Base-by-base conservation (phyloP, 768 basidiomycete species). In the Tylopilus subfusipes region DNA sequence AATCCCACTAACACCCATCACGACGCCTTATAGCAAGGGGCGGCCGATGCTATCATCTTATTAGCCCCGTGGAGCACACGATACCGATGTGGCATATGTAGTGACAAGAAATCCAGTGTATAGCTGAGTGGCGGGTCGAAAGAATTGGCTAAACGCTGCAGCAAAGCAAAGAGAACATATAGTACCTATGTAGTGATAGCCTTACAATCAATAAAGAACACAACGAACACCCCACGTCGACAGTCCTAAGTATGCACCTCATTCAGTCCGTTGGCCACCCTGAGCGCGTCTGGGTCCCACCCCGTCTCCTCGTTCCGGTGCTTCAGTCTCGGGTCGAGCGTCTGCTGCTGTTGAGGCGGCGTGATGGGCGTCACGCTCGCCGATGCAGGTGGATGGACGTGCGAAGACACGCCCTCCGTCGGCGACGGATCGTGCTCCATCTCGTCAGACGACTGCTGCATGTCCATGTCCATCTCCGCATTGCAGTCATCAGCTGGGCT, bases 291-390 rank as follows among this genome's bases (percentile, higher is more conserved):
- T 46, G 65, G 53, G 54, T 67, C 61, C 60, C 68, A 67, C 25
- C 66, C 68, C 16, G 56, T 50, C 57, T 69, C 69, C 43, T 69
- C 68, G 40, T 33, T 55, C 50, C 63, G 70, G 40, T 69, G 66
- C 45, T 70, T 70, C 42, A 69, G n/a, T 13, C 70, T 46, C 22
- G 68, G 68, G 25, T 69, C 68, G 21, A 68, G 45, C 34, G 59
- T 64, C 14, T 59, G 56, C 19, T 50, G 58, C 4, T 55, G 56
- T 30, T 55, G 66, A 19, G 70, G 66, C 19, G 68, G 68, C 25
- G 68, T 70, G 25, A 69, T 58, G 18, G 69, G 69, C 13, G 71
- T 71, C 25, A 66, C 66, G 51, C 66, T 65, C 42, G 66, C 65
- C 24, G 69, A 59, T 6, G 62, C 53, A 13, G 65, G 56, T 8